Evolutionary conservation across 768 basidiomycete species (phyloP), one percentile per base, ranked within the genome.

Genomic region (Phaffia australis): DNA sequence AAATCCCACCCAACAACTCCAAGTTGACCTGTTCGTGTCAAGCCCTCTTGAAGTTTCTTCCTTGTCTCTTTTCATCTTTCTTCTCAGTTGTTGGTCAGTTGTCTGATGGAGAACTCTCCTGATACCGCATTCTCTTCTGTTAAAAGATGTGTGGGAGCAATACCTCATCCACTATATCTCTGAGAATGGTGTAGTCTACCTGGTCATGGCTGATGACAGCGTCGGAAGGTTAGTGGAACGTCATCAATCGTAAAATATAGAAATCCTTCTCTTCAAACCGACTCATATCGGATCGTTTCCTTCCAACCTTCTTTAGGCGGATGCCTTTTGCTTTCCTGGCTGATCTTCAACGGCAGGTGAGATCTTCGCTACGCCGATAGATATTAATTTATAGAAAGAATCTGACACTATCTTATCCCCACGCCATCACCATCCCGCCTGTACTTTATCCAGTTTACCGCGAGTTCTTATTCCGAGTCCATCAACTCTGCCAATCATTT

Each of bases 91-190:
- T 32, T 35, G 29, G 19, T 30, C 18, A 19, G 29, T 65, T 25
- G 18, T n/a, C 27, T 62, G 49, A 47, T 63, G 56, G 56, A 50
- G 27, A 47, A 23, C 21, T 65, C 57, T 63, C 74, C 75, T 87
- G 85, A 23, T 42, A 18, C 9, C 23, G 3, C 51, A 19, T 29
- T 48, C 47, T 30, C 35, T 65, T 48, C 18, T 54, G 52, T 4
- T 42, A 30, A 46, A 85, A 64, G 89, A 91, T 81, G 88, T 87
- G 65, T 76, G 75, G 75, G 75, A 77, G 69, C 86, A 92, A 77
- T 93, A 87, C 73, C 81, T 93, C 14, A 93, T 97, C 73, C 92
- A 97, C 77, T 95, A 97, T 77, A 82, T 94, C 70, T 88, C 89
- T 6, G 89, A 90, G 70, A 85, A 85, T 21, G 89, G 89, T 0